A percentile compares a stretch with the other conserved stretches of the same genome.
phyloP scores from a whole-genome alignment of 2,329 filamentous ascomycete species.

The Colletotrichum scovillei region DNA sequence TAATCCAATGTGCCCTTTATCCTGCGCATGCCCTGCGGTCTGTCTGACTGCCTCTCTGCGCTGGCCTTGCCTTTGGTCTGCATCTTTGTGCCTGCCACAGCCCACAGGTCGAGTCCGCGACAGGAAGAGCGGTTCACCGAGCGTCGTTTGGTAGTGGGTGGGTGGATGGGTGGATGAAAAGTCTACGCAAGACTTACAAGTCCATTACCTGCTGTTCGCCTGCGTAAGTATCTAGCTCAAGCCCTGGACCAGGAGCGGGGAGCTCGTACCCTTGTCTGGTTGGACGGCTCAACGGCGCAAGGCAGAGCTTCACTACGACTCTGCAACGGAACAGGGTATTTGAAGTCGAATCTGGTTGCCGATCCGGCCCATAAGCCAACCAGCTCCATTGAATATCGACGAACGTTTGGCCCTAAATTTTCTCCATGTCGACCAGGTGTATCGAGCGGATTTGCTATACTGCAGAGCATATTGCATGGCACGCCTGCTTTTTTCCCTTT shows the following conservation, averaged over 20 bases:
- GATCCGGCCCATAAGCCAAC: slow-evolving; percentile 11
- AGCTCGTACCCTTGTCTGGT: background rate
- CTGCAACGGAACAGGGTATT: slow-evolving; percentile 19
- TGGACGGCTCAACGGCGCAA: background rate
- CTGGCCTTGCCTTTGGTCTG: background rate
- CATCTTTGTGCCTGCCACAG: background rate
- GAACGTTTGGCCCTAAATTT: slow-evolving; percentile 6
- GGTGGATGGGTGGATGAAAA: background rate
- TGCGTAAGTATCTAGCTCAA: background rate
- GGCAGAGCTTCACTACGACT: background rate
- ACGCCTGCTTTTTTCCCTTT: background rate
- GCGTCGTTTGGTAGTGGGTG: slow-evolving; percentile 2
- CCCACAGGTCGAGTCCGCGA: background rate
- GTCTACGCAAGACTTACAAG: background rate
- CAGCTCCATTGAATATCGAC: background rate
- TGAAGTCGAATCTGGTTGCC: slow-evolving; percentile 7
- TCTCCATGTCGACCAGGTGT: slow-evolving; percentile 2
- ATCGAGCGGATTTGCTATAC: background rate
- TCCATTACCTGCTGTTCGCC: too few species aligned
- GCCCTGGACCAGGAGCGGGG: background rate
- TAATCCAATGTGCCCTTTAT: slow-evolving; percentile 15
- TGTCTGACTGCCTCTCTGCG: background rate
- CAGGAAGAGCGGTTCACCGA: slow-evolving; percentile 3
- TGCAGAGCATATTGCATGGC: background rate
- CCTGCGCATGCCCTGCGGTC: background rate